Conservation (phyloP, 495 filamentous ascomycete genomes). For the Trichoderma orchidacearum region DNA sequence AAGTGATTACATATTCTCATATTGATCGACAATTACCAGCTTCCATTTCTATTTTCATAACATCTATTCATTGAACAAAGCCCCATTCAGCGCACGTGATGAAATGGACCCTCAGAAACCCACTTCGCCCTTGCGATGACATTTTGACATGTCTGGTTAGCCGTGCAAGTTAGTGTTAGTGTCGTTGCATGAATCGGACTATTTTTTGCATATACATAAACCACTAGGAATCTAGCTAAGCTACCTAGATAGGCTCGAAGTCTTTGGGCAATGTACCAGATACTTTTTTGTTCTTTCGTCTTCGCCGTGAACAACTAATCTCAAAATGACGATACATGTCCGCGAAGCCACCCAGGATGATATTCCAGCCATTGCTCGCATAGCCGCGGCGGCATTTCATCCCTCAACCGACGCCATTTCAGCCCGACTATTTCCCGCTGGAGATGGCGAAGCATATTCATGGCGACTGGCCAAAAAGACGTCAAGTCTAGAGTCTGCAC, state of each 20-base stretch:
- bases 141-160: neutral
- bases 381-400: constrained; percentile 1
- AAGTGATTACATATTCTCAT: no score
- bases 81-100: neutral
- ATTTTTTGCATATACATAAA: no score
- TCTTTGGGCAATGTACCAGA: no score
- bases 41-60: neutral
- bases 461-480: constrained; percentile 2
- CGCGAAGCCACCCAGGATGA: constrained; percentile 2
- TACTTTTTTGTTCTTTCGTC: no score
- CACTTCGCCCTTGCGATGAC: neutral
- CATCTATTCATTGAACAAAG: neutral
- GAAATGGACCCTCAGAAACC: neutral
- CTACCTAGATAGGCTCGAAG: no score
- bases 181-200: neutral
- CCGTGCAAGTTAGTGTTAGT: no score
- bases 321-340: neutral
- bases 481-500: neutral
- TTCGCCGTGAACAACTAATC: no score
- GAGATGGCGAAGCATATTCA: neutral
- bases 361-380: constrained; percentile 1
- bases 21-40: no score
- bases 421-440: neutral
- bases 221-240: no score
- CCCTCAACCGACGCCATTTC: neutral